A percentile compares a stretch with the other conserved stretches of the same genome.
phyloP scores from a whole-genome alignment of 208 protist genomes.

The Acanthamoeba royreba region DNA sequence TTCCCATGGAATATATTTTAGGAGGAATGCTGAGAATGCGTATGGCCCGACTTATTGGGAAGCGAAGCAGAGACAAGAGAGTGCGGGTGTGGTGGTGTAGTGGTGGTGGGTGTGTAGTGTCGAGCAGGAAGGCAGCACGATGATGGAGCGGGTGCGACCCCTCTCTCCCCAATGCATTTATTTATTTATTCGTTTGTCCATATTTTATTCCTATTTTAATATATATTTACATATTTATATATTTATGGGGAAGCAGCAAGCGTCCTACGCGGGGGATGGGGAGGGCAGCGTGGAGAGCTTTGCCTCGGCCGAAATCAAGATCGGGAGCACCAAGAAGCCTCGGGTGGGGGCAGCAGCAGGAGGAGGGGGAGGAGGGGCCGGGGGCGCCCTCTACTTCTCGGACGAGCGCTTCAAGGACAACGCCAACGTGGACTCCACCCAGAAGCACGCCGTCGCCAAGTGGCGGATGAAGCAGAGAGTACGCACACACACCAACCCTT shows the following conservation, averaged over 20 bases:
- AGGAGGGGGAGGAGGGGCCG: too few relatives aligned
- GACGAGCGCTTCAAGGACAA: slow-evolving; percentile 65
- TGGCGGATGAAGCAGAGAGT: slow-evolving; percentile 76
- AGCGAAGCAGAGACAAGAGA: not conserved
- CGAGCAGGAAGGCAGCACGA: not conserved
- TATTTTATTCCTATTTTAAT: not conserved
- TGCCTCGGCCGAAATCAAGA: not conserved
- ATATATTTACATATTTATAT: not conserved
- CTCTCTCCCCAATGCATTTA: not conserved
- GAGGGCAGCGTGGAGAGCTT: not conserved
- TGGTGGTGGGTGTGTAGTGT: not conserved
- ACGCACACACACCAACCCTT: not conserved
- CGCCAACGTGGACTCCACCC: slow-evolving; percentile 54
- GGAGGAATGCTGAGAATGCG: too few relatives aligned
- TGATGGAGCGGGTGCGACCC: not conserved
- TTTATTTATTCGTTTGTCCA: not conserved
- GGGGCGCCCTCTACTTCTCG: slow-evolving; percentile 30
- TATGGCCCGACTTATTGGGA: too few relatives aligned
- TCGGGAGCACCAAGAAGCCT: not conserved
- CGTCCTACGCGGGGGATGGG: not conserved
- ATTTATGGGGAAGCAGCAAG: not conserved
- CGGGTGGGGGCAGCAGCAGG: too few relatives aligned
- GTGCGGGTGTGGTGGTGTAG: not conserved
- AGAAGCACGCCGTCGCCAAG: slow-evolving; percentile 60
- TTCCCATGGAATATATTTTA: too few relatives aligned